Percentiles rank a stretch among this genome's conserved stretches.
Evolutionary conservation across 768 basidiomycete species (phyloP).

Genomic region (Cystofilobasidium macerans): DNA sequence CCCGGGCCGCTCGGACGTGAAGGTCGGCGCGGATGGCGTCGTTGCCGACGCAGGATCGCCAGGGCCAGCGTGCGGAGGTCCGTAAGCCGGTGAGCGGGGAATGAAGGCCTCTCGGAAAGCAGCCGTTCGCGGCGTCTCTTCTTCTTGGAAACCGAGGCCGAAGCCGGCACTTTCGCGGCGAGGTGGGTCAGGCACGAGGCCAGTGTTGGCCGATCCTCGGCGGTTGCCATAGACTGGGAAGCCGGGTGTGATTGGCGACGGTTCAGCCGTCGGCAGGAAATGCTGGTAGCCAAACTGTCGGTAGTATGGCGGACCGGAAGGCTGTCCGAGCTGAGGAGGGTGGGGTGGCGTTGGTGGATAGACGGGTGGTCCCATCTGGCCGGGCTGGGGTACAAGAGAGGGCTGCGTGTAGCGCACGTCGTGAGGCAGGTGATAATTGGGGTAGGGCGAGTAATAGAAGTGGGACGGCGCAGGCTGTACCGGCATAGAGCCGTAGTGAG

Average conservation of each 20-base stretch:
- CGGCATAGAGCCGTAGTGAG: background rate
- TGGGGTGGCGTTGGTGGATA: background rate
- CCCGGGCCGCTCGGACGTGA: background rate
- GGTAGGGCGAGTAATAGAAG: slow-evolving; percentile 13
- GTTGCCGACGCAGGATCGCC: background rate
- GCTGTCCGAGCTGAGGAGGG: background rate
- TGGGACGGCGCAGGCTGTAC: background rate
- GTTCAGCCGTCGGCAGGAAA: slow-evolving; percentile 19
- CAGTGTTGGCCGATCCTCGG: slow-evolving; percentile 12
- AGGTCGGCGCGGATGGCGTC: background rate
- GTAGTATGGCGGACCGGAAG: background rate
- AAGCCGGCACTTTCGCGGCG: background rate
- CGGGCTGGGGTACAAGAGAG: background rate
- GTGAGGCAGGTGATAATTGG: slow-evolving; percentile 2
- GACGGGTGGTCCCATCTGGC: background rate
- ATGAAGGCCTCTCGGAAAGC: background rate
- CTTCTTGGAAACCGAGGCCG: background rate
- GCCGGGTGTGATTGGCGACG: slow-evolving; percentile 17
- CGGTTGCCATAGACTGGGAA: background rate
- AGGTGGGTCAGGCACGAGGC: background rate
- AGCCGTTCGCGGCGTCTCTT: background rate
- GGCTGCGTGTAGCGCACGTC: background rate
- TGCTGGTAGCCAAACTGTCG: background rate
- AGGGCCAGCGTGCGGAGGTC: background rate
- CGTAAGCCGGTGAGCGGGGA: background rate